These are phyloP conservation scores for Spergularia azorica DNA, from an alignment of 179 eudicot species.

Conservation along the genomic window DNA sequence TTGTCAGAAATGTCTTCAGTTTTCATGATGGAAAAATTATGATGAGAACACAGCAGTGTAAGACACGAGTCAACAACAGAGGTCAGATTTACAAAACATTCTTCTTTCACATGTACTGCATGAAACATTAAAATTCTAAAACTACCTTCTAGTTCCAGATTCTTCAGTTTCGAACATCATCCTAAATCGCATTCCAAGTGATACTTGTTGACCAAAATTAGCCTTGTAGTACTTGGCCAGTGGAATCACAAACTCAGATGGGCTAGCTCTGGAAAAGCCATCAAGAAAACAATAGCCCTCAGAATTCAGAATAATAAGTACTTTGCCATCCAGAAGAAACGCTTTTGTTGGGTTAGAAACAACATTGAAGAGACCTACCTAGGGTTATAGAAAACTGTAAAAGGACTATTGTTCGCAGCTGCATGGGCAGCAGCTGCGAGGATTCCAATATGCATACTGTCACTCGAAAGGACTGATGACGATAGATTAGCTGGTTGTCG, in stretches of 20 bases:
- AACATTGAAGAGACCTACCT: slow-evolving; percentile 43
- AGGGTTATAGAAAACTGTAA: slow-evolving; percentile 92
- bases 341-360: neutral
- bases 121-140: neutral
- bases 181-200: slow-evolving; percentile 95
- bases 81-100: neutral
- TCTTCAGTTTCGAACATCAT: slow-evolving; percentile 99
- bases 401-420: slow-evolving; percentile 90
- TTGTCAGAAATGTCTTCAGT: slow-evolving; percentile 12
- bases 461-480: slow-evolving; percentile 92
- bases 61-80: neutral
- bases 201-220: slow-evolving; percentile 75
- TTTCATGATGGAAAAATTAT: neutral
- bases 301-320: slow-evolving; percentile 3
- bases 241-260: slow-evolving; percentile 92
- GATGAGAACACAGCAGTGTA: neutral
- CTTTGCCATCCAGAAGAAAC: neutral
- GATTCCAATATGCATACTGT: slow-evolving; percentile 97
- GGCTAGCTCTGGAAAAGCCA: slow-evolving; percentile 75
- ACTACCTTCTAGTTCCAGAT: slow-evolving; percentile 92
- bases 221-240: slow-evolving; percentile 94
- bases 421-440: slow-evolving; percentile 99
- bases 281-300: neutral
- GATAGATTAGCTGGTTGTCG: slow-evolving; percentile 83
- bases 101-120: neutral